phyloP scores from a whole-genome alignment of 1,284 basidiomycete genomes.

The Serendipita sp. region DNA sequence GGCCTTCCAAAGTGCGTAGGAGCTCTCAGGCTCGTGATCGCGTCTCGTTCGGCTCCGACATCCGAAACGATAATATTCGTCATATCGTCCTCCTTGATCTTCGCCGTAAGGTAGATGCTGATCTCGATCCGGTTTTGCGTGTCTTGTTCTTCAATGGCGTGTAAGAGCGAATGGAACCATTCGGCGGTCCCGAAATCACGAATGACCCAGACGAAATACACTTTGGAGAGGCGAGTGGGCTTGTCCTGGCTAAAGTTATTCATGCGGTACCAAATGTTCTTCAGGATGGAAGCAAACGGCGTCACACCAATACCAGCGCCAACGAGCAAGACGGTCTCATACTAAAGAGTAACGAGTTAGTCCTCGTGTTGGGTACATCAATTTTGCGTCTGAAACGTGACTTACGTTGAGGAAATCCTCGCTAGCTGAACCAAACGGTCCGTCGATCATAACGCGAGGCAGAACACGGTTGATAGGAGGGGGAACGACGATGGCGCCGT shows the following conservation, averaged over 20 bases:
- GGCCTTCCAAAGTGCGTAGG: conserved; percentile 89
- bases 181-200: conserved; percentile 74
- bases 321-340: conserved; percentile 70
- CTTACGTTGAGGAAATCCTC: conserved; percentile 63
- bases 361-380: not conserved
- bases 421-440: conserved; percentile 71
- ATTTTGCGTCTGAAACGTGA: conserved; percentile 5
- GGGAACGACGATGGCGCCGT: conserved; percentile 46
- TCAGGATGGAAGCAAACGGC: conserved; percentile 81
- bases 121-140: conserved; percentile 71
- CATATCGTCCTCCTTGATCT: conserved; percentile 77
- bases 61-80: conserved; percentile 81
- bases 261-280: conserved; percentile 90
- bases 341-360: conserved; percentile 23
- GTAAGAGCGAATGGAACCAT: conserved; percentile 87
- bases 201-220: conserved; percentile 82
- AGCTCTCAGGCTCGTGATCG: conserved; percentile 68
- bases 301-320: conserved; percentile 88
- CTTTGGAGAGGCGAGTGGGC: conserved; percentile 65
- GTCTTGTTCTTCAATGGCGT: conserved; percentile 85
- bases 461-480: conserved; percentile 55
- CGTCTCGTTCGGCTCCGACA: conserved; percentile 77
- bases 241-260: conserved; percentile 61
- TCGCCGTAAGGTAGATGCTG: conserved; percentile 80
- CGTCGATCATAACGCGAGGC: conserved; percentile 81